phyloP scores from a whole-genome alignment of 2,329 filamentous ascomycete species.

The Juglanconis juglandina region DNA sequence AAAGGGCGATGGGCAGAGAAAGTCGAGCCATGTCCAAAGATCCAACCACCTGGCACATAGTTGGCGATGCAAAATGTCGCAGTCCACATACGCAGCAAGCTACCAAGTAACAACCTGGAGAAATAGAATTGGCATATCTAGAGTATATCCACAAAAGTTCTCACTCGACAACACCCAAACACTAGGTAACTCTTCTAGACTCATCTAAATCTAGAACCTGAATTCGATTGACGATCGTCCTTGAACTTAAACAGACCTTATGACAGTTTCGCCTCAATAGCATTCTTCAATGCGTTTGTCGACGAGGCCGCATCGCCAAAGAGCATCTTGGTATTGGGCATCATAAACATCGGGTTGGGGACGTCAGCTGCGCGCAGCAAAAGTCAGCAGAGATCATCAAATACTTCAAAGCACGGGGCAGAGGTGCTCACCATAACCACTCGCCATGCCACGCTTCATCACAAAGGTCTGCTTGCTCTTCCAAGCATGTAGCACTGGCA shows the following conservation, averaged over 20 bases:
- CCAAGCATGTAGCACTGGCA: conserved; percentile 90
- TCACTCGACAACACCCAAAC: background rate
- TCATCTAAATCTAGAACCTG: background rate
- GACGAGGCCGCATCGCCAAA: conserved; percentile 69
- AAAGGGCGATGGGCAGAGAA: too few species aligned
- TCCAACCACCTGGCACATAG: too few species aligned
- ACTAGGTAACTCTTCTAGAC: background rate
- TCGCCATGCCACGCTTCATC: conserved; percentile 89
- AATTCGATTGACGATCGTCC: background rate
- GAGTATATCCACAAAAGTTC: conserved; percentile 1
- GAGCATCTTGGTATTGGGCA: conserved; percentile 85
- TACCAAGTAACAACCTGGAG: background rate
- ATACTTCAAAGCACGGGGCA: background rate
- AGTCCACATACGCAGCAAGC: background rate
- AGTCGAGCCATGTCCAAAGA: too few species aligned
- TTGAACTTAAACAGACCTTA: background rate
- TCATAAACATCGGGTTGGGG: conserved; percentile 90
- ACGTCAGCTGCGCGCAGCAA: conserved; percentile 63
- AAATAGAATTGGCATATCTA: conserved; percentile 1
- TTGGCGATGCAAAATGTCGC: too few species aligned
- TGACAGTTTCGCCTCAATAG: background rate
- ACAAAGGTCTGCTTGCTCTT: conserved; percentile 91
- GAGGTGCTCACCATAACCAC: conserved; percentile 68
- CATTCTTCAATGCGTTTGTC: background rate
- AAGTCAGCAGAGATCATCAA: conserved; percentile 1